These are phyloP conservation scores for Penicillium paneum DNA, from an alignment of 2,329 filamentous ascomycete genomes.

Conservation along the genomic window DNA sequence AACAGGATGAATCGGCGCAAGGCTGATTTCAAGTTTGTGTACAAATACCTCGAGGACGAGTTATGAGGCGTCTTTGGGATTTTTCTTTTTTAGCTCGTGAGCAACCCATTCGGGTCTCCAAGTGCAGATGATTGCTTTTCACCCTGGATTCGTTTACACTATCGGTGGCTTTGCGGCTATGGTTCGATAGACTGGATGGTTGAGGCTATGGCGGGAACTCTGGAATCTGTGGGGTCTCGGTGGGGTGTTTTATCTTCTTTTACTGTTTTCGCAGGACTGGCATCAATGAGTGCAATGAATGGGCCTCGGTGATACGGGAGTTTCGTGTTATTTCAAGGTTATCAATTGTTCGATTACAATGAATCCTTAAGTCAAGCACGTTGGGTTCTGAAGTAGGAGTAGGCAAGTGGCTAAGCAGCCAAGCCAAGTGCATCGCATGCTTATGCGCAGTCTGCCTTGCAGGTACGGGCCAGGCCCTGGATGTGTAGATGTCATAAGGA, in stretches of 20 bases:
- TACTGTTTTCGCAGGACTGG: constrained; percentile 15
- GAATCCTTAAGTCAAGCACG: not conserved
- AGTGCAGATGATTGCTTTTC: constrained; percentile 3
- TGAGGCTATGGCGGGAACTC: constrained; percentile 8
- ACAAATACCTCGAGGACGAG: constrained; percentile 96
- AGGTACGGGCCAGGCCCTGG: not conserved
- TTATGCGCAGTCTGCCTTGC: constrained; percentile 2
- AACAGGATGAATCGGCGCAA: constrained; percentile 96
- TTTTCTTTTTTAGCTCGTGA: constrained; percentile 1
- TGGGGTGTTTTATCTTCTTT: constrained; percentile 15
- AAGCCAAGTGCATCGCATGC: not conserved
- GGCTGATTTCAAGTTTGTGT: constrained; percentile 96
- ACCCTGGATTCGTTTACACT: not conserved
- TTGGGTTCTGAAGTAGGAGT: not conserved
- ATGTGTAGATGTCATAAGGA: too few relatives aligned
- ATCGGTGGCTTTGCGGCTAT: constrained; percentile 2
- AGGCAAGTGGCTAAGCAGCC: not conserved
- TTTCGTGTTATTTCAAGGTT: constrained; percentile 23
- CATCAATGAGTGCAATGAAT: constrained; percentile 33
- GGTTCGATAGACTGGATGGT: constrained; percentile 8
- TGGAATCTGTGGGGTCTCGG: constrained; percentile 12
- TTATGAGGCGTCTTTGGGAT: constrained; percentile 48
- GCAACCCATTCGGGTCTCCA: constrained; percentile 10
- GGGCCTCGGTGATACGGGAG: constrained; percentile 30
- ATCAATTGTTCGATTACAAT: constrained; percentile 4